Evolutionary conservation across 768 basidiomycete genomes (phyloP).

Genomic region (Clathrus columnatus): DNA sequence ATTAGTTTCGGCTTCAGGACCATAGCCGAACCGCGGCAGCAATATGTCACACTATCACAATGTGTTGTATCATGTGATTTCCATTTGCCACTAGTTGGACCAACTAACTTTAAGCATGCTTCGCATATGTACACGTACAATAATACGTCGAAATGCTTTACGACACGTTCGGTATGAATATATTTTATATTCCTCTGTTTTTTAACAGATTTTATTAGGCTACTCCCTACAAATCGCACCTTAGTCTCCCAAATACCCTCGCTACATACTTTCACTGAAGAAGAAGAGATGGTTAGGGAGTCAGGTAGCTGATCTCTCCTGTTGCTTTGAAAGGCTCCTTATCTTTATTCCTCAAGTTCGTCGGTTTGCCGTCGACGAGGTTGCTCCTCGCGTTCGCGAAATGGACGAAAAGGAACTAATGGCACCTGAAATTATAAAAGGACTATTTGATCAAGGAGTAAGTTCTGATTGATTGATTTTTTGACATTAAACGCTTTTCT

Average conservation of each 20-base stretch:
- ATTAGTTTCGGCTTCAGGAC: no score
- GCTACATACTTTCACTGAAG: slow-evolving; percentile 81
- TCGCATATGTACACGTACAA: neutral
- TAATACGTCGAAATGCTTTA: neutral
- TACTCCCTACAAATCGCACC: neutral
- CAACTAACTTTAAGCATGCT: neutral
- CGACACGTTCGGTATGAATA: neutral
- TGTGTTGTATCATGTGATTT: no score
- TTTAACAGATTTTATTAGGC: neutral
- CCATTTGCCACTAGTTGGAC: no score
- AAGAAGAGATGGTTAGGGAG: slow-evolving; percentile 90
- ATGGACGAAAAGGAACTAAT: slow-evolving; percentile 98
- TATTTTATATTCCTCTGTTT: neutral
- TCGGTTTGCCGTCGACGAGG: slow-evolving; percentile 82
- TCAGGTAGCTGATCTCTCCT: slow-evolving; percentile 45
- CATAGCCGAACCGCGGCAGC: no score
- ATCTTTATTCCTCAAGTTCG: slow-evolving; percentile 46
- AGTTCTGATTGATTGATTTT: no score
- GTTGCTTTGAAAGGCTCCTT: neutral
- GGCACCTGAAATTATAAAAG: slow-evolving; percentile 81
- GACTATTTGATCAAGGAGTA: slow-evolving; percentile 92
- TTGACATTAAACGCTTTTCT: no score
- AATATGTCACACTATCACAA: no score
- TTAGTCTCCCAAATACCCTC: slow-evolving; percentile 27
- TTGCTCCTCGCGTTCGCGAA: slow-evolving; percentile 84